phyloP scores from a whole-genome alignment of 805 yeast genomes.

The Starmerella floricola region DNA sequence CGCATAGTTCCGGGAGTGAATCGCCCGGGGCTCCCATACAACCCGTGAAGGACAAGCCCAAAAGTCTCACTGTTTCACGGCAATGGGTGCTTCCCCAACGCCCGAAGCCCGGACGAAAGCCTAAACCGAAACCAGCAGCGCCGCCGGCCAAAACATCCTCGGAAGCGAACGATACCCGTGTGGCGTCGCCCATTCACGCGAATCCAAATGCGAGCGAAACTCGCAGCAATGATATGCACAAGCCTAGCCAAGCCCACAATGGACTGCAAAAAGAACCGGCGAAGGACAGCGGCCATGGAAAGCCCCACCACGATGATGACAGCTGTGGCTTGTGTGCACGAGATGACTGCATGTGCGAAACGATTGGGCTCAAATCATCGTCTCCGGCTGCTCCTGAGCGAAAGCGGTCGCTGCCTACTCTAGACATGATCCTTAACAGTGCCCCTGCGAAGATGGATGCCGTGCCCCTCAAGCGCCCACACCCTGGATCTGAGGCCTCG shows the following conservation, averaged over 20 bases:
- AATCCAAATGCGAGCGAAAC: neutral
- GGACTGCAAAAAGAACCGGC: too few relatives aligned
- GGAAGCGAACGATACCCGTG: neutral
- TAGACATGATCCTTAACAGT: conserved; percentile 15
- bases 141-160: conserved; percentile 5
- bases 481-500: neutral
- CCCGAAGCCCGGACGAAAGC: conserved; percentile 63
- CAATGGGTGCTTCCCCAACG: conserved; percentile 84
- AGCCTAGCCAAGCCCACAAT: too few relatives aligned
- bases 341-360: conserved; percentile 29
- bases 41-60: neutral
- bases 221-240: too few relatives aligned
- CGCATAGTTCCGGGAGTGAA: neutral
- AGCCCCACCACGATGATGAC: conserved; percentile 14
- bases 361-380: conserved; percentile 25
- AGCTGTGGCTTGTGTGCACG: conserved; percentile 28
- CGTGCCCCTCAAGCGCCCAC: conserved; percentile 18
- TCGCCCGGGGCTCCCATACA: neutral
- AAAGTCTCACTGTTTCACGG: conserved; percentile 42
- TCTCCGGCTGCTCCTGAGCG: neutral
- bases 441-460: conserved; percentile 13
- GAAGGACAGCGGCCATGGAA: too few relatives aligned
- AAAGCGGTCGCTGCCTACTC: conserved; percentile 11
- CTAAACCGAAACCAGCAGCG: conserved; percentile 78
- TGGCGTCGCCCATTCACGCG: neutral